Evolutionary conservation across 179 eudicot species (phyloP).

Genomic region (Silene coronaria): DNA sequence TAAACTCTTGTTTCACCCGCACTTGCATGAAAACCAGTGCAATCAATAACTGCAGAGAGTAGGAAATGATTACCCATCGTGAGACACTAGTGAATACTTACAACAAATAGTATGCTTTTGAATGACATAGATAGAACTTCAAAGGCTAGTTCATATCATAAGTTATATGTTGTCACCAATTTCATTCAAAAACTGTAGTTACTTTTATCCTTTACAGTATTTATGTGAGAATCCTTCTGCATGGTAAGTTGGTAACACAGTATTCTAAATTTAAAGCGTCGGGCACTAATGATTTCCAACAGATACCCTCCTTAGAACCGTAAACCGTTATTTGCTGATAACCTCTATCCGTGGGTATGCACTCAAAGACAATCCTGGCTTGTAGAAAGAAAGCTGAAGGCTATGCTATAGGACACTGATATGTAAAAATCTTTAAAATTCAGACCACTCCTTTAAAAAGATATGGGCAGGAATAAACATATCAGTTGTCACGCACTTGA

Average conservation of each 20-base stretch:
- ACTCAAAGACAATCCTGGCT: background rate
- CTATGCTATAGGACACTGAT: background rate
- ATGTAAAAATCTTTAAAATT: background rate
- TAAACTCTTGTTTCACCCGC: slow-evolving; percentile 48
- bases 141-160: background rate
- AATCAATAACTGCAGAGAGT: slow-evolving; percentile 62
- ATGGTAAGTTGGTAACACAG: background rate
- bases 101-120: background rate
- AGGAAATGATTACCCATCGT: background rate
- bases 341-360: background rate
- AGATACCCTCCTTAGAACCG: background rate
- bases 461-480: background rate
- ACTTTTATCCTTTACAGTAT: background rate
- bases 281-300: background rate
- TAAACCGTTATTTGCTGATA: background rate
- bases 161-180: background rate
- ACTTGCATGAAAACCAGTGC: slow-evolving; percentile 59
- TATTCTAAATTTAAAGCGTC: background rate
- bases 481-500: background rate
- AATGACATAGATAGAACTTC: background rate
- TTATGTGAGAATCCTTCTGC: slow-evolving; percentile 2
- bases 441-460: background rate
- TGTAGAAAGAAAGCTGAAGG: background rate
- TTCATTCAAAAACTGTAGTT: background rate
- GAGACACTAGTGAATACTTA: background rate